Base-by-base conservation (phyloP, 805 yeast species). In the Starmerella bombicola region DNA sequence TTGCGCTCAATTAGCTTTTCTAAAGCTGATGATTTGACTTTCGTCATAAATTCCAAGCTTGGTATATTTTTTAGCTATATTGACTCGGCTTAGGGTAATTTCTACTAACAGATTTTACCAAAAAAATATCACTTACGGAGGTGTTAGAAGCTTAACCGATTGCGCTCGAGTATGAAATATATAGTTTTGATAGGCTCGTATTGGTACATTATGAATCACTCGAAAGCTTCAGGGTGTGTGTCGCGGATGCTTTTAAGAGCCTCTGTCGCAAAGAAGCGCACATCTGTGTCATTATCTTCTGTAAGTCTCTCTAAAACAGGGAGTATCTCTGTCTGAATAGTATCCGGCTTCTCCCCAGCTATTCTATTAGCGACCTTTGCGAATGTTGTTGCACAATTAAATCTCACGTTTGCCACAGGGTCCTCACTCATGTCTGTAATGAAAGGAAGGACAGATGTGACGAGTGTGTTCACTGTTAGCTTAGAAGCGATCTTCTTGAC, bases 401-500 rank as follows among this genome's bases (percentile, higher is more conserved):
- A 91, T 57, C 96, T 73, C 48, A 91, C 86, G 61, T 91, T 91
- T 53, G 99, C 95, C 42, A 91, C 96, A 6, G 76, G 71, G 63
- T 91, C 98, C 29, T 67, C 68, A 30, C 76, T 68, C 53, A 88
- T 68, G 36, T 73, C 75, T 50, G 75, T 70, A 46, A 91, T 68
- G 55, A 83, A 86, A 19, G 96, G 95, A 53, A 85, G 66, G 33
- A 86, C 72, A 50, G 78, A 77, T 30, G 68, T 67, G 30, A 73
- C 66, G 18, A 81, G 71, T 33, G 77, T 71, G 15, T 62, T 63
- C 29, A 67, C 62, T 24, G 72, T 64, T 63, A 88, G 71, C 26
- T 78, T 94, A 5, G 85, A 79, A 28, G 80, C 73, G 50, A 91
- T 67, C 46, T 77, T 76, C n/a, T 88, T 79, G 50, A 91, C 71